These are phyloP conservation scores for Persicaria tinctoria DNA, from an alignment of 148 eudicot species.

Conservation along the genomic window DNA sequence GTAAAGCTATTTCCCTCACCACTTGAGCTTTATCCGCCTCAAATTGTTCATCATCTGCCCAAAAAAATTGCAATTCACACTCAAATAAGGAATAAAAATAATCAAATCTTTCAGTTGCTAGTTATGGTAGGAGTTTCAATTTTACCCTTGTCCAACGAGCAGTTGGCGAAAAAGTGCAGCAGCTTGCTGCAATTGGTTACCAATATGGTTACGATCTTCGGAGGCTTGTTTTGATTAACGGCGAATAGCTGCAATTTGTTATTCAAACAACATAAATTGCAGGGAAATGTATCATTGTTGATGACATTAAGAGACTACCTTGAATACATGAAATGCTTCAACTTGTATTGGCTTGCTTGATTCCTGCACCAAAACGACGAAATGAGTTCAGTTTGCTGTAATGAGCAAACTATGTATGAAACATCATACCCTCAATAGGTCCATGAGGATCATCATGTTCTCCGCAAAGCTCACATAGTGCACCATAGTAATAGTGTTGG, in stretches of 20 bases:
- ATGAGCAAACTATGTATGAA: neutral
- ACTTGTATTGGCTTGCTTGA: constrained; percentile 64
- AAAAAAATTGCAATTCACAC: neutral
- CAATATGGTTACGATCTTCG: constrained; percentile 49
- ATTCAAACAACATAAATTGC: neutral
- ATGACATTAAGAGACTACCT: constrained; percentile 27
- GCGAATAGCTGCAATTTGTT: constrained; percentile 39
- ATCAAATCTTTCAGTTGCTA: neutral
- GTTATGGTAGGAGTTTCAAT: neutral
- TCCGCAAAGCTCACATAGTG: constrained; percentile 70
- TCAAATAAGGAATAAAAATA: neutral
- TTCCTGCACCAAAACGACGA: constrained; percentile 35
- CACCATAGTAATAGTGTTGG: constrained; percentile 69
- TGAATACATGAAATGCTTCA: constrained; percentile 81
- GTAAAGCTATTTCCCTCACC: constrained; percentile 30
- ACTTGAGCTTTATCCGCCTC: constrained; percentile 46
- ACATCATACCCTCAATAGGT: constrained; percentile 69
- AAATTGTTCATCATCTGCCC: constrained; percentile 41
- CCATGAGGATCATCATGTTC: constrained; percentile 77
- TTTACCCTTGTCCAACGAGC: constrained; percentile 49
- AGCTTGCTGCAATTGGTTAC: constrained; percentile 58
- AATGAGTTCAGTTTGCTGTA: neutral
- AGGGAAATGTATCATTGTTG: neutral
- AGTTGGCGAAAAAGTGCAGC: constrained; percentile 45
- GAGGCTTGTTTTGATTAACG: constrained; percentile 55